Conservation (phyloP, 805 yeast species). For the Starmerella floris region DNA sequence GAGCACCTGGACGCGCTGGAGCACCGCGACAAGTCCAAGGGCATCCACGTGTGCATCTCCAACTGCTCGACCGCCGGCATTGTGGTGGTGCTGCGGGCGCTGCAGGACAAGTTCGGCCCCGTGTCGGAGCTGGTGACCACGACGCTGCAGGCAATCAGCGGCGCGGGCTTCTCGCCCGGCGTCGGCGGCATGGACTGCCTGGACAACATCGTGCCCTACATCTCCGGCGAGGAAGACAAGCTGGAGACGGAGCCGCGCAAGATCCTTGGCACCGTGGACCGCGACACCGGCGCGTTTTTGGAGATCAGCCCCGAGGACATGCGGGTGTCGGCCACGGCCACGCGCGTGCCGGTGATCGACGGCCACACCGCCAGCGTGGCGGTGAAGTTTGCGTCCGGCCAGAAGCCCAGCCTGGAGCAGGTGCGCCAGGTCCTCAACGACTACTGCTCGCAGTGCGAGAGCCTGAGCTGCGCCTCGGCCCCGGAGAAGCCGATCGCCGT, state of each 20-base stretch:
- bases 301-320: constrained; percentile 42
- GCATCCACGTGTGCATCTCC: constrained; percentile 86
- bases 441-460: constrained; percentile 71
- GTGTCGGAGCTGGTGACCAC: constrained; percentile 75
- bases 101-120: constrained; percentile 82
- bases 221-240: constrained; percentile 94
- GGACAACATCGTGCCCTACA: constrained; percentile 89
- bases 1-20: constrained; percentile 67
- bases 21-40: constrained; percentile 39
- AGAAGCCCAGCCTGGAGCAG: constrained; percentile 74
- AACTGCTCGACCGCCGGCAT: constrained; percentile 98
- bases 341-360: constrained; percentile 91
- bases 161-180: constrained; percentile 98
- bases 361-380: constrained; percentile 96
- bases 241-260: constrained; percentile 97
- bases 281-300: constrained; percentile 33
- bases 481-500: constrained; percentile 88
- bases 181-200: constrained; percentile 88
- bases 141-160: constrained; percentile 93
- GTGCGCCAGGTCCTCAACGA: constrained; percentile 56
- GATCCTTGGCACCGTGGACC: constrained; percentile 51
- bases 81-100: constrained; percentile 93
- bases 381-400: constrained; percentile 63
- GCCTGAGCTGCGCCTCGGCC: constrained; percentile 76
- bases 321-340: constrained; percentile 89